These are phyloP conservation scores for Venturia carpophila DNA, from an alignment of 2,329 filamentous ascomycete species.

Conservation along the genomic window DNA sequence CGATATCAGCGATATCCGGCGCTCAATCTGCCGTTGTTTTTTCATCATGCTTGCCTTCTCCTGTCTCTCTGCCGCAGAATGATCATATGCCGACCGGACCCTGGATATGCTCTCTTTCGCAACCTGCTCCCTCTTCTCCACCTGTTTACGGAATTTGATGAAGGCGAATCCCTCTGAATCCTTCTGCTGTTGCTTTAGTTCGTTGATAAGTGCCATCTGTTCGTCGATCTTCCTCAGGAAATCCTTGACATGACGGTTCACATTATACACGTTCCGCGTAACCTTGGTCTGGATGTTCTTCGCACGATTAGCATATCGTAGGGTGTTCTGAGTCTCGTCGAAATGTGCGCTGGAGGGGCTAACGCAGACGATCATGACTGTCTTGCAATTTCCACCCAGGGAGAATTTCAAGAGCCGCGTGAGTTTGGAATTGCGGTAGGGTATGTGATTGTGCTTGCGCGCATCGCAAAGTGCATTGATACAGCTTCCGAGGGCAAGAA, in stretches of 20 bases:
- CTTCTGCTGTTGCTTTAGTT: conserved; percentile 86
- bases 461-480: conserved; percentile 97
- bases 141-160: conserved; percentile 83
- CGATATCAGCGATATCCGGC: conserved; percentile 76
- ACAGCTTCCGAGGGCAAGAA: conserved; percentile 88
- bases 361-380: conserved; percentile 98
- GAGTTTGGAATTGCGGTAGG: conserved; percentile 95
- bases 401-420: conserved; percentile 95
- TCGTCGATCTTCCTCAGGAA: conserved; percentile 99
- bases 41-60: conserved; percentile 75
- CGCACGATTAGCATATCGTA: conserved; percentile 92
- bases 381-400: conserved; percentile 94
- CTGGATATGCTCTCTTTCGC: conserved; percentile 71
- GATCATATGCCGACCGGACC: conserved; percentile 75
- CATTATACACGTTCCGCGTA: conserved; percentile 97
- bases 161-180: conserved; percentile 77
- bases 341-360: conserved; percentile 95
- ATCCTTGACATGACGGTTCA: conserved; percentile 98
- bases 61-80: conserved; percentile 66
- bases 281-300: conserved; percentile 99
- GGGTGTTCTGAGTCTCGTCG: conserved; percentile 95
- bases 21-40: conserved; percentile 72
- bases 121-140: conserved; percentile 70
- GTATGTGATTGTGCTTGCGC: conserved; percentile 84
- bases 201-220: conserved; percentile 93